Conservation (phyloP, 257 asterid species). For the Petunia secreta region DNA sequence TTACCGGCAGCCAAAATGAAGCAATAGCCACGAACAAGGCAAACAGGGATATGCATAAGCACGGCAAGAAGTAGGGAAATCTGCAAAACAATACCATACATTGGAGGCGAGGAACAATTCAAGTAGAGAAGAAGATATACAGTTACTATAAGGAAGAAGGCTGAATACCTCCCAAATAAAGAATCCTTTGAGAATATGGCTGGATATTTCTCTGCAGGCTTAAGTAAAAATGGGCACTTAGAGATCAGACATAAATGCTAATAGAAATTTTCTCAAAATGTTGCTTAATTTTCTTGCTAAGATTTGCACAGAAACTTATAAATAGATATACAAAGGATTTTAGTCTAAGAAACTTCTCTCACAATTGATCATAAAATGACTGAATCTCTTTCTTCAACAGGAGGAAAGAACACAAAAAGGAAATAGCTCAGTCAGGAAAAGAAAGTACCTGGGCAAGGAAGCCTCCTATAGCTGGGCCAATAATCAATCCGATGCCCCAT, state of each 20-base stretch:
- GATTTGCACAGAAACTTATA: background rate
- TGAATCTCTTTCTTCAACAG: background rate
- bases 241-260: background rate
- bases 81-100: background rate
- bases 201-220: slow-evolving; percentile 27
- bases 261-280: background rate
- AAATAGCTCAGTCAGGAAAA: background rate
- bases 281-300: background rate
- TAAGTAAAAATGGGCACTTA: background rate
- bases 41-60: slow-evolving; percentile 20
- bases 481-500: slow-evolving; percentile 72
- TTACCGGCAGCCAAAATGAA: slow-evolving; percentile 31
- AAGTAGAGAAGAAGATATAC: background rate
- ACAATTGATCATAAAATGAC: background rate
- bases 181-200: slow-evolving; percentile 13
- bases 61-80: slow-evolving; percentile 28
- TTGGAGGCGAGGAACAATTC: background rate
- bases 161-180: slow-evolving; percentile 19
- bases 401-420: background rate
- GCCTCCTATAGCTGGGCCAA: slow-evolving; percentile 83
- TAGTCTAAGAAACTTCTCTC: background rate
- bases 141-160: background rate
- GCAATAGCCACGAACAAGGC: slow-evolving; percentile 14
- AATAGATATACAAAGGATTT: background rate
- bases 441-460: slow-evolving; percentile 69